Evolutionary conservation across 2,329 filamentous ascomycete species (phyloP).

Genomic region (Diplodia mutila): DNA sequence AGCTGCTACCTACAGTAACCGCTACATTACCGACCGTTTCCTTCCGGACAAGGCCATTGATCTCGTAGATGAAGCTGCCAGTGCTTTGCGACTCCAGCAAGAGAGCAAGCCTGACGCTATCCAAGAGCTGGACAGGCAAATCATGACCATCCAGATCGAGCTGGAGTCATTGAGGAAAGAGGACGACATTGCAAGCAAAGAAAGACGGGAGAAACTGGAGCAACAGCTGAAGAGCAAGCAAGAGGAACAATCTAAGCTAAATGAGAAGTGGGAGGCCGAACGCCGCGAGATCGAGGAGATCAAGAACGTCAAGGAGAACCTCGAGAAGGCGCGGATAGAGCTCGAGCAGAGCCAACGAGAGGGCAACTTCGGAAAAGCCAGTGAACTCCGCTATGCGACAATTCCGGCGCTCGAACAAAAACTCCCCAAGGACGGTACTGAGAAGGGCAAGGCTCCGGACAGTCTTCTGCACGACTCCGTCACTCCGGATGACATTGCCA

Average conservation of each 20-base stretch:
- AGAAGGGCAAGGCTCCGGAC: constrained; percentile 48
- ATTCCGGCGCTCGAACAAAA: constrained; percentile 82
- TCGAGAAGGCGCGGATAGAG: constrained; percentile 83
- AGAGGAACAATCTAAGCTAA: constrained; percentile 74
- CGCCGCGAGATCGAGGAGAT: constrained; percentile 81
- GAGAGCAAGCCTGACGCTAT: constrained; percentile 97
- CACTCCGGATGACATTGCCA: constrained; percentile 91
- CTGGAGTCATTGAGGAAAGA: constrained; percentile 93
- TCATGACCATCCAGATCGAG: constrained; percentile 97
- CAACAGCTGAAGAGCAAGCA: constrained; percentile 74
- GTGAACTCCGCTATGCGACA: constrained; percentile 83
- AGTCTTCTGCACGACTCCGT: constrained; percentile 89
- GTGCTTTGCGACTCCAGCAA: constrained; percentile 85
- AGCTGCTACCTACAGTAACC: constrained; percentile 88
- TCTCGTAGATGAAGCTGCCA: constrained; percentile 92
- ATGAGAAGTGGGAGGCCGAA: constrained; percentile 87
- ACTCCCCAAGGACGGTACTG: constrained; percentile 72
- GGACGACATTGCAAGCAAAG: constrained; percentile 84
- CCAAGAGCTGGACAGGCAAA: constrained; percentile 86
- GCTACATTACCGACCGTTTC: constrained; percentile 95
- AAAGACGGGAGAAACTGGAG: constrained; percentile 85
- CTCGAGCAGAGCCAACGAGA: constrained; percentile 85
- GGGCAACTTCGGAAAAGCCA: constrained; percentile 88
- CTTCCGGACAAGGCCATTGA: constrained; percentile 97
- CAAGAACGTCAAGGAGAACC: constrained; percentile 84